phyloP scores from a whole-genome alignment of 208 protist genomes.

The Trypanosoma vivax region DNA sequence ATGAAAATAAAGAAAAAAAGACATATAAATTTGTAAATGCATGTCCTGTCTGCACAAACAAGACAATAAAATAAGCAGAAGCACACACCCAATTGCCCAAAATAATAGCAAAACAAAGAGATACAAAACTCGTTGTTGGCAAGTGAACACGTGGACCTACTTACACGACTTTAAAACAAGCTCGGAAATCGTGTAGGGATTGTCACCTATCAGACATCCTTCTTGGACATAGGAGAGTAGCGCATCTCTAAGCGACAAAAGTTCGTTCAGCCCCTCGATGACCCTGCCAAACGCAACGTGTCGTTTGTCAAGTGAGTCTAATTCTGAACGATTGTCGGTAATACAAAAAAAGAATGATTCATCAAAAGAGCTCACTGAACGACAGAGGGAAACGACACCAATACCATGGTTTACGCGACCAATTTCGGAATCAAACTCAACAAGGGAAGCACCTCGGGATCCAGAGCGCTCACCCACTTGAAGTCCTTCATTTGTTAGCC shows the following conservation, averaged over 20 bases:
- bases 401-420: slow-evolving; percentile 38
- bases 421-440: slow-evolving; percentile 61
- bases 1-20: slow-evolving; percentile 6
- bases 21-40: slow-evolving; percentile 6
- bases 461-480: slow-evolving; percentile 62
- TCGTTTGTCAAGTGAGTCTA: slow-evolving; percentile 64
- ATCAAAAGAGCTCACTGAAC: slow-evolving; percentile 45
- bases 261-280: slow-evolving; percentile 37
- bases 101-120: neutral
- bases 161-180: slow-evolving; percentile 10
- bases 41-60: too few species aligned
- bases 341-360: slow-evolving; percentile 81
- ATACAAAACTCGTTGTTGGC: neutral
- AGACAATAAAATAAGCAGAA: too few species aligned
- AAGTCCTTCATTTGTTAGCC: slow-evolving; percentile 54
- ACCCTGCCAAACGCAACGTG: slow-evolving; percentile 71
- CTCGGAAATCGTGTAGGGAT: slow-evolving; percentile 29
- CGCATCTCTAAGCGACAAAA: slow-evolving; percentile 28
- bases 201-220: slow-evolving; percentile 37
- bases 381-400: slow-evolving; percentile 63
- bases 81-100: slow-evolving; percentile 5
- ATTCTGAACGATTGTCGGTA: slow-evolving; percentile 44
- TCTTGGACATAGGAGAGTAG: slow-evolving; percentile 39
- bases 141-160: slow-evolving; percentile 11
- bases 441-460: slow-evolving; percentile 26